Base-by-base conservation (phyloP, 2,329 filamentous ascomycete species). In the Ophiocordyceps unilateralis region DNA sequence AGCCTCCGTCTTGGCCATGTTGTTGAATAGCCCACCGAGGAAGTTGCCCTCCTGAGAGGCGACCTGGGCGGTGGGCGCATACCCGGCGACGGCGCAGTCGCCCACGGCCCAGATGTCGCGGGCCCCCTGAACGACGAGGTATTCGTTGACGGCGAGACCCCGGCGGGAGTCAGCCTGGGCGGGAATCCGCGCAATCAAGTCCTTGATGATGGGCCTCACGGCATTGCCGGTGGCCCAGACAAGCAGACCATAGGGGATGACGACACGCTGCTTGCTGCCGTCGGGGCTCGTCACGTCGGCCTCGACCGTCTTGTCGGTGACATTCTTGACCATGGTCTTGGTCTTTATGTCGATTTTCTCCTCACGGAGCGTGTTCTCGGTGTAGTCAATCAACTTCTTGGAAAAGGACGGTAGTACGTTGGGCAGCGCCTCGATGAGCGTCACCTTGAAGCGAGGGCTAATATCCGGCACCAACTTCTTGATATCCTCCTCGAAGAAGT, bases 161-260 rank as follows among this genome's bases (percentile, higher is more conserved):
- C 91, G 87, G 52, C 88, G 82, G 24, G 91, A 94, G 64, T 93
- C 81, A 68, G 89, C 91, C 63, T 98, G 91, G 5, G 88, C 91
- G 22, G 88, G 85, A 50, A 98, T 89, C 64, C 88, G 83, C 54
- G 67, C 66, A 77, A 96, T 93, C 48, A 98, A 78, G 60, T 98
- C 89, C 59, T 81, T 83, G 59, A 98, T 78, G 15, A 98, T 71
- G 22, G 83, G 81, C 45, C 91, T 87, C 48, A 96, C 70, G 40
- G 91, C 86, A 63, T 98, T 98, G 59, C 91, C 91, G 32, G 91
- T 98, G 41, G 91, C 91, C 91, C 91, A 98, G 49, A 98, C 91
- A 39, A 98, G 80, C 37, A 96, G 79, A 56, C 91, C 91, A 61
- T 93, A 98, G 49, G 91, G 89, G 51, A 96, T 87, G 43, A 73